A percentile compares a stretch with the other conserved stretches of the same genome.
Conservation (phyloP, 495 filamentous ascomycete species). For the Geoglossum glabrum region DNA sequence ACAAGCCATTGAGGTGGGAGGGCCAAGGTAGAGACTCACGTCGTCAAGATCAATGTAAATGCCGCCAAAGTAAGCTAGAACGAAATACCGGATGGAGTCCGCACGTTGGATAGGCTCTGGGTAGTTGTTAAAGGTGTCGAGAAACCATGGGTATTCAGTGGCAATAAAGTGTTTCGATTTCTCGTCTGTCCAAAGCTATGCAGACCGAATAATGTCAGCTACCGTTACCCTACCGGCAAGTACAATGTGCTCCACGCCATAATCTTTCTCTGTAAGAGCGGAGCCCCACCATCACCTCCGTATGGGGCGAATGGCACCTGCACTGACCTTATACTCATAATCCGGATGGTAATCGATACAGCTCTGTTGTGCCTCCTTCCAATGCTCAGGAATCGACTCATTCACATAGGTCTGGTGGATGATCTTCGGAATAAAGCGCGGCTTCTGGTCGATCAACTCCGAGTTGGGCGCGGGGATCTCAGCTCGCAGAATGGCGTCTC, state of each 20-base stretch:
- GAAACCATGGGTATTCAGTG: conserved; percentile 67
- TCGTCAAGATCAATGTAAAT: conserved; percentile 84
- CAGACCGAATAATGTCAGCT: not conserved
- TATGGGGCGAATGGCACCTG: not conserved
- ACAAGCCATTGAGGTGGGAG: conserved; percentile 3
- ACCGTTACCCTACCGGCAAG: not conserved
- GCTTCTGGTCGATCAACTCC: conserved; percentile 25
- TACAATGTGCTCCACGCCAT: not conserved
- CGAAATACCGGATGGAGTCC: conserved; percentile 74
- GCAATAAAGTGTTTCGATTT: conserved; percentile 10
- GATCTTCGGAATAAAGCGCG: conserved; percentile 66
- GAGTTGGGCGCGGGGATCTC: conserved; percentile 47
- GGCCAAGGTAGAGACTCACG: conserved; percentile 24
- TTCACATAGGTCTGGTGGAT: conserved; percentile 81
- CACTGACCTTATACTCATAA: conserved; percentile 61
- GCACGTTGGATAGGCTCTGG: conserved; percentile 67
- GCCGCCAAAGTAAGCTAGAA: conserved; percentile 65
- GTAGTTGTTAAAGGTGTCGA: conserved; percentile 66
- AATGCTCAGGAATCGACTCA: conserved; percentile 51
- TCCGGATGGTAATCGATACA: conserved; percentile 58
- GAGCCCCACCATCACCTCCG: not conserved
- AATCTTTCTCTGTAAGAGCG: not conserved
- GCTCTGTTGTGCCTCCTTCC: conserved; percentile 50
- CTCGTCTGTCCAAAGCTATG: conserved; percentile 75
- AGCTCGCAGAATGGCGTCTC: conserved; percentile 40